A percentile compares a stretch with the other conserved stretches of the same genome.
phyloP scores from a whole-genome alignment of 2,329 filamentous ascomycete genomes.

The Aspergillus unguis region DNA sequence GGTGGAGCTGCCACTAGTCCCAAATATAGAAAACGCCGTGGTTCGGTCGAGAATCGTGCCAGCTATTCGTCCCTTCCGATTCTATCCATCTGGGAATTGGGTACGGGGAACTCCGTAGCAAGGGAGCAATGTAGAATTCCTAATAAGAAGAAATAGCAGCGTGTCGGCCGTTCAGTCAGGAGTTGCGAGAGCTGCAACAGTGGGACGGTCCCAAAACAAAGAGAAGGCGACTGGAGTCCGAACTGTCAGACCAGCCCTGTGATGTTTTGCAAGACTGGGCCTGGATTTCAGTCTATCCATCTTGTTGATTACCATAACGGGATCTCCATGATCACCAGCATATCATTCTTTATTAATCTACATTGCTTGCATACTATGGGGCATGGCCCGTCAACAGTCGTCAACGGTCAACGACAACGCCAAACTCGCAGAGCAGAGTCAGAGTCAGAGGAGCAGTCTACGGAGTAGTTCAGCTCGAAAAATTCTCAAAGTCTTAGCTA shows the following conservation, averaged over 20 bases:
- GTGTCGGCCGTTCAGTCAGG: background rate
- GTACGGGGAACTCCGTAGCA: background rate
- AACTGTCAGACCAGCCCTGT: background rate
- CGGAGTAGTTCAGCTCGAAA: too few relatives aligned
- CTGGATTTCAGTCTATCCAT: background rate
- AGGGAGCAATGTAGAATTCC: background rate
- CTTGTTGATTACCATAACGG: background rate
- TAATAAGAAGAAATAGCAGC: background rate
- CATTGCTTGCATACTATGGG: background rate
- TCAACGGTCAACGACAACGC: background rate
- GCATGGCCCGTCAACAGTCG: background rate
- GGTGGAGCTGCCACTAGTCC: slow-evolving; percentile 6
- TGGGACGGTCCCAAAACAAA: background rate
- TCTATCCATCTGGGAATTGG: background rate
- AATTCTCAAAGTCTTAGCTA: too few relatives aligned
- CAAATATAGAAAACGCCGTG: slow-evolving; percentile 11
- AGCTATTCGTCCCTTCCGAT: background rate
- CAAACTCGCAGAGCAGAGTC: background rate
- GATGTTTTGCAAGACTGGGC: background rate
- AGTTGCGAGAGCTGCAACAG: background rate
- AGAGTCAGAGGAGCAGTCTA: too few relatives aligned
- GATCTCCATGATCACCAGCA: slow-evolving; percentile 2
- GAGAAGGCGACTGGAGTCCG: background rate
- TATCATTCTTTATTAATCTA: background rate
- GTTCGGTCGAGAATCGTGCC: background rate